Percentiles rank a stretch among this genome's conserved stretches.
phyloP scores from a whole-genome alignment of 1,139 yeast genomes.

The Yamadazyma diospyri region DNA sequence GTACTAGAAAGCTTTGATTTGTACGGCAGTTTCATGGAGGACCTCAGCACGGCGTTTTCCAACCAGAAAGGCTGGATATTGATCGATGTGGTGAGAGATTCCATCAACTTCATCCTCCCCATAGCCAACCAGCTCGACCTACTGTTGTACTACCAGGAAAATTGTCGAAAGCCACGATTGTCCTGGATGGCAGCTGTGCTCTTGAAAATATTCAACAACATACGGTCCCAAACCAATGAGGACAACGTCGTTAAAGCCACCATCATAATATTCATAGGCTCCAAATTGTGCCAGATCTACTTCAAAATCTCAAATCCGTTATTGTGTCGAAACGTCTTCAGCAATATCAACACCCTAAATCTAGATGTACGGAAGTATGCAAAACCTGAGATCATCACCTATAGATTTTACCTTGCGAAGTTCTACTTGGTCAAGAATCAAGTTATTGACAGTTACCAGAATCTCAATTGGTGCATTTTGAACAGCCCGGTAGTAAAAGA shows the following conservation, averaged over 20 bases:
- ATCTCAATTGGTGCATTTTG: constrained; percentile 59
- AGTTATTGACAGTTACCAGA: constrained; percentile 51
- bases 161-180: constrained; percentile 43
- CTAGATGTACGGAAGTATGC: constrained; percentile 31
- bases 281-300: constrained; percentile 58
- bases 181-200: constrained; percentile 55
- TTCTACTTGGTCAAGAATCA: constrained; percentile 62
- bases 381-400: constrained; percentile 48
- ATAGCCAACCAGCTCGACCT: constrained; percentile 49
- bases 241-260: constrained; percentile 44
- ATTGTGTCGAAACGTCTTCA: constrained; percentile 70
- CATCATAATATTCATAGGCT: constrained; percentile 54
- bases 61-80: constrained; percentile 51
- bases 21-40: constrained; percentile 48
- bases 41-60: constrained; percentile 56
- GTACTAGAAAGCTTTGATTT: constrained; percentile 56
- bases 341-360: constrained; percentile 64
- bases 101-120: constrained; percentile 45
- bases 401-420: constrained; percentile 64
- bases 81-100: constrained; percentile 38
- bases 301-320: constrained; percentile 61
- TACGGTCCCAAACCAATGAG: constrained; percentile 51
- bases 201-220: constrained; percentile 59
- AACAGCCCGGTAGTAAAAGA: constrained; percentile 33
- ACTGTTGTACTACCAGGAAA: constrained; percentile 40